Evolutionary conservation across 2,329 filamentous ascomycete genomes (phyloP), one percentile per base, ranked within the genome.

Genomic region (Tympanopsis confertula): DNA sequence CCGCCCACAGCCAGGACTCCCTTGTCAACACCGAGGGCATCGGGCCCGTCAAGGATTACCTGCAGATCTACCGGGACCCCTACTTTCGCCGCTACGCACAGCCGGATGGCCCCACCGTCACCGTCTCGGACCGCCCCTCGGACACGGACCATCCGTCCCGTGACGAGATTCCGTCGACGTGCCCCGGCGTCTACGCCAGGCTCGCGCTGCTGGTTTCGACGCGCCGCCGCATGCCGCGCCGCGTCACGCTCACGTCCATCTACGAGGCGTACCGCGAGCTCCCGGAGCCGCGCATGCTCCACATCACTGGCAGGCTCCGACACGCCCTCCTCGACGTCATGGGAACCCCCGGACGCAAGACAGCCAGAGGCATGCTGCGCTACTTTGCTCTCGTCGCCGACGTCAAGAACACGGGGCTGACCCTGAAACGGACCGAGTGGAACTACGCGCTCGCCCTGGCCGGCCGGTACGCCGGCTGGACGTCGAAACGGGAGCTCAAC

Each of bases 361-460:
- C 69, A 36, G 56, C 69, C 13, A 65, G 59, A 44, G 69, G 76
- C 35, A 93, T 87, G 82, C 65, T 84, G 48, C 80, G 85, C 39
- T 96, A 89, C 58, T 80, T 95, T 44, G 76, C 78, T 4, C 64
- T 95, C 18, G 68, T 96, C 14, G 78, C 88, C 44, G 89, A 98
- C 49, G 81, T 93, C 62, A 82, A 85, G 48, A 68, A 68, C 38
- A 72, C 77, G n/a, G 74, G 77, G 2, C 74, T 94, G 33, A 71
- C 78, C 0, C 63, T 96, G 39, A 72, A 67, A 1, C 63, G 60
- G 4, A 60, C 66, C 0, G 77, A 94, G 51, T 98, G 88, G 88
- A 94, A 85, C 43, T 78, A 76, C 28, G 88, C 87, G 26, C 75
- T 95, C 37, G 72, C 82, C 15, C 82, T 93, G 50, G 82, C 84